phyloP scores from a whole-genome alignment of 495 filamentous ascomycete species.

The Penicillium manginii region DNA sequence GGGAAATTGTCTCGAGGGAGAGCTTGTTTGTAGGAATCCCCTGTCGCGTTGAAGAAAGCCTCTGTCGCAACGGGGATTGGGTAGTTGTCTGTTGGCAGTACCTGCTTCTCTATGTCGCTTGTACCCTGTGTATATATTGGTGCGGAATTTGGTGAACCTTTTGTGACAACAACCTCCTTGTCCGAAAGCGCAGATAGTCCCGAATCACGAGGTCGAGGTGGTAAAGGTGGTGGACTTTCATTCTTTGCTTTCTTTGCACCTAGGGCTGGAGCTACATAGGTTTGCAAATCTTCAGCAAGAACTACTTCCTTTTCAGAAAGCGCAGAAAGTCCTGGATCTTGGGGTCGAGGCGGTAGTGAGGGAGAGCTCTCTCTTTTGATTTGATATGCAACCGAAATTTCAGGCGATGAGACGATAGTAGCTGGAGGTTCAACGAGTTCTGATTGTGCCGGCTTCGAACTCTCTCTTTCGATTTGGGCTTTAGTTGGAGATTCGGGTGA shows the following conservation, averaged over 20 bases:
- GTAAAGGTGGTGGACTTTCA: not conserved
- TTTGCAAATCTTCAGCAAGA: too few relatives aligned
- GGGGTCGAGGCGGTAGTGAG: not conserved
- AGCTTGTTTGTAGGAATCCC: slow-evolving; percentile 10
- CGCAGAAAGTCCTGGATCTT: not conserved
- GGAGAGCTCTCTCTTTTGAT: not conserved
- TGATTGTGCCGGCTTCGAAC: not conserved
- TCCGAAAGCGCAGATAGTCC: not conserved
- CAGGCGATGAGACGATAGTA: not conserved
- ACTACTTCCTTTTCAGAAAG: not conserved
- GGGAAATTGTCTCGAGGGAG: slow-evolving; percentile 10
- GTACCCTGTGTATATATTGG: slow-evolving; percentile 3
- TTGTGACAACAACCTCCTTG: slow-evolving; percentile 6
- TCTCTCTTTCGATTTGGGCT: not conserved
- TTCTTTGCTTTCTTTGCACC: too few relatives aligned
- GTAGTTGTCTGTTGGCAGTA: slow-evolving; percentile 6
- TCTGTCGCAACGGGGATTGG: not conserved
- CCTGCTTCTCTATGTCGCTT: slow-evolving; percentile 13
- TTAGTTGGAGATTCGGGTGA: not conserved
- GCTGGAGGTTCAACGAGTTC: too few relatives aligned
- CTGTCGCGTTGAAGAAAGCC: not conserved
- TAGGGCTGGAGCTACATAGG: too few relatives aligned
- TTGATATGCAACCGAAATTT: not conserved
- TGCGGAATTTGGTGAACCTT: slow-evolving; percentile 15
- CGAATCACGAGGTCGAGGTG: not conserved